These are phyloP conservation scores for Nectriaceae sp. DNA, from an alignment of 2,329 filamentous ascomycete species.

Conservation along the genomic window DNA sequence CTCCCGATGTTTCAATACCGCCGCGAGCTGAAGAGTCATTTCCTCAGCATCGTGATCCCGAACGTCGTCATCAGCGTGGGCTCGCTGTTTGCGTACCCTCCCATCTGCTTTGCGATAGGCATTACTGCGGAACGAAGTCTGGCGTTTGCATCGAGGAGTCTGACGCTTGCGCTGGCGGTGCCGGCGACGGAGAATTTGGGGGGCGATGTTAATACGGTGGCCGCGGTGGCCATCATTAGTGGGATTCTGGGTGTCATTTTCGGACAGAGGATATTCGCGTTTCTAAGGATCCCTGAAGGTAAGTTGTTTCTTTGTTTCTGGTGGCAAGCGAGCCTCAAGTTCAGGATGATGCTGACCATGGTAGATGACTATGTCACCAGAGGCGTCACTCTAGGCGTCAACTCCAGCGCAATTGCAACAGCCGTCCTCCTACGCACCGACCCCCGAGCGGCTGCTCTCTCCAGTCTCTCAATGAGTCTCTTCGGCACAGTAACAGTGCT, in stretches of 20 bases:
- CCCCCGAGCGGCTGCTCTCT: conserved; percentile 59
- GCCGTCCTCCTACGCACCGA: conserved; percentile 57
- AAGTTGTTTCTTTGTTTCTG: conserved; percentile 11
- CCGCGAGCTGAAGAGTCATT: conserved; percentile 54
- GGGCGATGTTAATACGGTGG: conserved; percentile 56
- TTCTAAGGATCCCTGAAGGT: conserved; percentile 57
- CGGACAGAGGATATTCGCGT: conserved; percentile 49
- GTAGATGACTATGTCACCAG: conserved; percentile 63
- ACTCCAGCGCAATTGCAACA: conserved; percentile 61
- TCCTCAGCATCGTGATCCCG: conserved; percentile 55
- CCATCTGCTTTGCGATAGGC: conserved; percentile 54
- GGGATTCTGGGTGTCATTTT: conserved; percentile 60
- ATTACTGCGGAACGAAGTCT: conserved; percentile 54
- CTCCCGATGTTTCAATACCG: conserved; percentile 64
- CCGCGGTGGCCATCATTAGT: conserved; percentile 59
- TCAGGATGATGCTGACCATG: not conserved
- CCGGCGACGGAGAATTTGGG: conserved; percentile 58
- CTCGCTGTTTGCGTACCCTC: conserved; percentile 60
- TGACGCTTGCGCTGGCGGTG: conserved; percentile 61
- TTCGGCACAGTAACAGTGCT: conserved; percentile 62
- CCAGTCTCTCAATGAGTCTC: conserved; percentile 60
- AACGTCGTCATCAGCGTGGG: conserved; percentile 52
- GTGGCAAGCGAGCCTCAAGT: not conserved
- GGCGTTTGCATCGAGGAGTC: conserved; percentile 56
- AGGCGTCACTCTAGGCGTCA: conserved; percentile 63